Conservation (phyloP, 2,329 filamentous ascomycete genomes). For the Pestalotiopsis sp. region DNA sequence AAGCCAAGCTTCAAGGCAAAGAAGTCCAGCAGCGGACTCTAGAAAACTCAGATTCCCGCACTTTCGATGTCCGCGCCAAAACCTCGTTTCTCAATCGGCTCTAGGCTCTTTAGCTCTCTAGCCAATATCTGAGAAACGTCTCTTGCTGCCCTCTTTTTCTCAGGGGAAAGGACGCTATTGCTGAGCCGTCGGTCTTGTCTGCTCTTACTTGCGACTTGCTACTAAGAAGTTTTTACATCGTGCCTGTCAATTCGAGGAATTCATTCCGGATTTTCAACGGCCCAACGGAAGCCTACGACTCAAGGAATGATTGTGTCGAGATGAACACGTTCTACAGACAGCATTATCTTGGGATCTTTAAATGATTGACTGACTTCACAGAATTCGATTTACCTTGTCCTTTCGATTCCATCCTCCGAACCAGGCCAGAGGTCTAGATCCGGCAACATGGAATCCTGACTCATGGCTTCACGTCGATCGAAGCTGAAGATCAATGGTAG, state of each 20-base stretch:
- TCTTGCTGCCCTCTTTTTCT: not conserved
- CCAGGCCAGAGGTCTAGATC: too few relatives aligned
- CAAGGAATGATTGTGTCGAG: too few relatives aligned
- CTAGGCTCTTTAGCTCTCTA: not conserved
- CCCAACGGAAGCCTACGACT: too few relatives aligned
- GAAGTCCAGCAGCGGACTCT: not conserved
- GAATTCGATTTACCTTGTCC: too few relatives aligned
- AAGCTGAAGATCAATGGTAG: too few relatives aligned
- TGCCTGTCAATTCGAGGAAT: not conserved
- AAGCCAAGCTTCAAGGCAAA: not conserved
- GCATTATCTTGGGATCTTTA: too few relatives aligned
- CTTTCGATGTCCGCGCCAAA: not conserved
- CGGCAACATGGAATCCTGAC: too few relatives aligned
- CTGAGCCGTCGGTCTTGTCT: not conserved
- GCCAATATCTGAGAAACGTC: not conserved
- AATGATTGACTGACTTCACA: too few relatives aligned
- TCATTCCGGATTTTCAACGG: not conserved
- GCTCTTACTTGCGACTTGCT: not conserved
- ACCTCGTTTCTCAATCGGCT: not conserved
- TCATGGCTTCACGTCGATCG: too few relatives aligned
- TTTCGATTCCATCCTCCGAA: too few relatives aligned
- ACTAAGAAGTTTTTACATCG: not conserved
- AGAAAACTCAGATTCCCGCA: not conserved
- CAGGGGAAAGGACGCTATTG: not conserved
- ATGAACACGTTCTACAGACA: too few relatives aligned